A percentile compares a stretch with the other conserved stretches of the same genome.
Conservation (phyloP, 306 rosid genomes). For the Neltuma alba region DNA sequence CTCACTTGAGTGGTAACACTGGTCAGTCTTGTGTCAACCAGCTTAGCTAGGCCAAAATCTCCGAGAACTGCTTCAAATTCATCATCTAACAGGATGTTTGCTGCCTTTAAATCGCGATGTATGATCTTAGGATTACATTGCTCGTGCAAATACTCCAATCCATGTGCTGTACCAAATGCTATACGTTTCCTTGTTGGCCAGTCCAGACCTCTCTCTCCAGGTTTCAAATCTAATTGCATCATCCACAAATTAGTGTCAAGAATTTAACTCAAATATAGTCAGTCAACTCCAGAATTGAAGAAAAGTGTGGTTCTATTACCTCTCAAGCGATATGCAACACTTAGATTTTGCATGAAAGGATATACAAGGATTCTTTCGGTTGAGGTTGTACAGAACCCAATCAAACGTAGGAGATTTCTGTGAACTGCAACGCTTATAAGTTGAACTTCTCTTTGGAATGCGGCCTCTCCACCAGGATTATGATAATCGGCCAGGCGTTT, state of each 20-base stretch:
- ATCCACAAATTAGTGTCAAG: conserved; percentile 15
- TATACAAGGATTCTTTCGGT: conserved; percentile 92
- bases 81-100: conserved; percentile 84
- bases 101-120: conserved; percentile 96
- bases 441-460: conserved; percentile 88
- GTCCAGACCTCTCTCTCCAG: conserved; percentile 51
- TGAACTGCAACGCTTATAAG: conserved; percentile 93
- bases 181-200: conserved; percentile 52
- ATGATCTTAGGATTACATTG: conserved; percentile 91
- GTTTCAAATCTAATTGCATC: conserved; percentile 43
- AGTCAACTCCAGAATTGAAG: conserved; percentile 14
- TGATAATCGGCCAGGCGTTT: conserved; percentile 81
- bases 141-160: conserved; percentile 90
- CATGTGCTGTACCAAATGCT: conserved; percentile 55
- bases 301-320: conserved; percentile 46
- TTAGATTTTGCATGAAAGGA: conserved; percentile 93
- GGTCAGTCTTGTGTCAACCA: conserved; percentile 74
- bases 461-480: conserved; percentile 95
- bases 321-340: conserved; percentile 83
- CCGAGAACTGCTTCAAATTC: conserved; percentile 95
- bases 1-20: conserved; percentile 93
- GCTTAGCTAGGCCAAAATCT: conserved; percentile 87
- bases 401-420: conserved; percentile 78
- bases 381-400: conserved; percentile 78
- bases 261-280: neutral